Base-by-base conservation (phyloP, 768 basidiomycete species). In the Pisolithus marmoratus region DNA sequence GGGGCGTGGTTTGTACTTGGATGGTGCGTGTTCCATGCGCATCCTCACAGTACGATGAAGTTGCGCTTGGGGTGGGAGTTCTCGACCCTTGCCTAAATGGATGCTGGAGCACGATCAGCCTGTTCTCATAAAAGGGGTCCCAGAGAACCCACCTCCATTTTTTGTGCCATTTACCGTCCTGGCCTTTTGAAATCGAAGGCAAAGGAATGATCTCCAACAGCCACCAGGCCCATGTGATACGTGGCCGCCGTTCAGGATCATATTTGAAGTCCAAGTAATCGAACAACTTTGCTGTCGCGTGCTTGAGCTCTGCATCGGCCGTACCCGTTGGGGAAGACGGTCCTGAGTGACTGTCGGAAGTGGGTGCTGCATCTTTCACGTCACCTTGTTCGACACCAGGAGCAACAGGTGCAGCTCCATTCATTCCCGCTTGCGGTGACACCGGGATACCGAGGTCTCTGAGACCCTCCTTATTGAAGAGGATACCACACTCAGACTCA, bases 221-320 rank as follows among this genome's bases (percentile, higher is more conserved):
- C 86, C 84, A 85, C 88, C 88, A 91, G 2, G 71, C 5, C 19
- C n/a, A n/a, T n/a, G n/a, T n/a, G n/a, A n/a, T n/a, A n/a, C n/a
- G n/a, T n/a, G n/a, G n/a, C n/a, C n/a, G n/a, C n/a, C n/a, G n/a
- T n/a, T n/a, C n/a, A n/a, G n/a, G n/a, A n/a, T n/a, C n/a, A n/a
- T 63, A 66, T 15, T 64, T 63, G 8, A 46, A 43, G 62, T 69
- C 63, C 42, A 90, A 67, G 54, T 71, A 49, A 57, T 90, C 86
- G 54, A 81, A 68, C 2, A 83, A 57, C 1, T 76, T 78, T 60
- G 79, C 67, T 17, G 80, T 38, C n/a, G 73, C 74, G 27, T 67
- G 45, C n/a, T 52, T 49, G 26, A 23, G 34, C 46, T 68, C 59
- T 11, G 57, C 49, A 34, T 53, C 53, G 20, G 48, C 14, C 24